phyloP scores from a whole-genome alignment of 169 alveolate species.

The Gregarina niphandrodes region DNA sequence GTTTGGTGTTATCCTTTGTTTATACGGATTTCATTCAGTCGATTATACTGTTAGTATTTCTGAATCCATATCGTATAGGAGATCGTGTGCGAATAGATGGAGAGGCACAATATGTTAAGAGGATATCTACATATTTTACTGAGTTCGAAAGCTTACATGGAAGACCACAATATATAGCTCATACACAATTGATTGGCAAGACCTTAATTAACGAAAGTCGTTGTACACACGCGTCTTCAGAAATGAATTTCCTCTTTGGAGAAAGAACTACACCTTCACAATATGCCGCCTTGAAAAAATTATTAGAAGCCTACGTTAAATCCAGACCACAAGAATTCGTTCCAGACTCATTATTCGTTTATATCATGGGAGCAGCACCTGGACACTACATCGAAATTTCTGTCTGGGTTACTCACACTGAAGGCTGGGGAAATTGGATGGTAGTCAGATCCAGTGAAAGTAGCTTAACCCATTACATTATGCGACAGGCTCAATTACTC shows the following conservation, averaged over 20 bases:
- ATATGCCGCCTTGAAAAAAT: not conserved
- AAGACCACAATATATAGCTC: constrained; percentile 2
- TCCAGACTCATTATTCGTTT: constrained; percentile 5
- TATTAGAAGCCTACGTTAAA: constrained; percentile 1
- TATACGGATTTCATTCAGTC: constrained; percentile 11
- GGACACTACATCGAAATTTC: constrained; percentile 7
- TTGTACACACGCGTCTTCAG: constrained; percentile 10
- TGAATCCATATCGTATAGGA: constrained; percentile 9
- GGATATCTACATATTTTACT: constrained; percentile 10
- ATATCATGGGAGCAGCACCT: constrained; percentile 2
- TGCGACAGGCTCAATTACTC: no score
- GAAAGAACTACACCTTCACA: constrained; percentile 6
- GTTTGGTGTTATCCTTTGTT: constrained; percentile 4
- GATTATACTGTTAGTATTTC: constrained; percentile 7
- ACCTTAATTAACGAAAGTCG: constrained; percentile 5
- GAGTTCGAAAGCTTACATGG: constrained; percentile 17
- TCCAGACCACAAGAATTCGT: constrained; percentile 7
- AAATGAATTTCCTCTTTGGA: constrained; percentile 9
- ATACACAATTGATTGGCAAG: not conserved
- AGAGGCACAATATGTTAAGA: constrained; percentile 9
- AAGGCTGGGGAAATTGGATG: constrained; percentile 15
- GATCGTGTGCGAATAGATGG: constrained; percentile 15
- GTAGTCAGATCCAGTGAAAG: no score
- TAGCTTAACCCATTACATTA: no score
- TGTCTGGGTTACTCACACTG: constrained; percentile 12